Base-by-base conservation (phyloP, 164 flowering plant species). In the Macadamia integrifolia region DNA sequence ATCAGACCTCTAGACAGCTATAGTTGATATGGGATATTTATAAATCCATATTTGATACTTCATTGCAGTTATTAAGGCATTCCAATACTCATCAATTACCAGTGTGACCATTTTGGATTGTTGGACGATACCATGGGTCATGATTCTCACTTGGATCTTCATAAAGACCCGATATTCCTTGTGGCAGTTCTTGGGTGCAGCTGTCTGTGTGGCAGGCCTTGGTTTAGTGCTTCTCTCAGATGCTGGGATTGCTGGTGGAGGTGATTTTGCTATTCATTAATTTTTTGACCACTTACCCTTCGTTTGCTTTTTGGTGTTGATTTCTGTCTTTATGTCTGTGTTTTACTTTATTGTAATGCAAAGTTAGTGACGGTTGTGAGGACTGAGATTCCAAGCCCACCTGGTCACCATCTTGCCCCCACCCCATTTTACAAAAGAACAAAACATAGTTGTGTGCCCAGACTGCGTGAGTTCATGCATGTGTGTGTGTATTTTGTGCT, bases 101-200 rank as follows among this genome's bases (percentile, higher is more conserved):
- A 92, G 96, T 70, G 92, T 88, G 75, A 84, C 90, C 0, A 58
- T 92, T 63, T 72, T 92, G 80, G 96, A 92, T 72, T 92, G 96
- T 57, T 89, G 79, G 74, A 92, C 96, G 9, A 72, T 86, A 62
- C 80, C 86, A 48, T 89, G 95, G 97, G 93, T 73, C 48, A 83
- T 91, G 46, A 57, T 87, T 62, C 82, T 92, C 42, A 92, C 98
- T 1, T 81, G 88, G 86, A 17, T 88, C 48, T 77, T 85, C 76
- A 61, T 90, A 7, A 87, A 88, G 71, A 83, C 98, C 13, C 66
- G 85, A 65, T 90, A 92, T 76, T 79, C 91, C 46, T 14, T 83
- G 9, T 73, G 85, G 80, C 96, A 90, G 74, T 73, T 83, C 59
- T 18, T 80, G 28, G 92, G 96, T 10, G 86, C 87, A 42, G 91